phyloP scores from a whole-genome alignment of 2,329 filamentous ascomycete genomes.

The Sporothrix phasma region DNA sequence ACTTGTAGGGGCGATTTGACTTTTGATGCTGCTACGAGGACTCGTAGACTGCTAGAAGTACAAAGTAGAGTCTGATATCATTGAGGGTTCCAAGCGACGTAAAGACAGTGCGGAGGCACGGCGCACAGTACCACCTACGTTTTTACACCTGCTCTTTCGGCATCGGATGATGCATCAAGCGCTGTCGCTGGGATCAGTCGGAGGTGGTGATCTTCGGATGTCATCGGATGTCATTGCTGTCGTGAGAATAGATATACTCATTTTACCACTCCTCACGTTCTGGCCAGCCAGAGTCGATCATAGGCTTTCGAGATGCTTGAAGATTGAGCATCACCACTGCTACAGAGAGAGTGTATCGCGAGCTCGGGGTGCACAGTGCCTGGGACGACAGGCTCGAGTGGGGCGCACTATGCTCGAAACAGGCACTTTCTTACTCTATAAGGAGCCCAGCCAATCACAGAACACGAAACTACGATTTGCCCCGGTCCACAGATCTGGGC shows the following conservation, averaged over 20 bases:
- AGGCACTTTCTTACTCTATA: constrained; percentile 5
- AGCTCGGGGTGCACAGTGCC: background rate
- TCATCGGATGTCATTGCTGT: no score
- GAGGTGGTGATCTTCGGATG: no score
- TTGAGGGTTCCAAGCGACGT: background rate
- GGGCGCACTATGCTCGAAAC: constrained; percentile 13
- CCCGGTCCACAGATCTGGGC: constrained; percentile 6
- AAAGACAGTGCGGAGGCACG: background rate
- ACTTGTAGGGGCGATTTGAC: background rate
- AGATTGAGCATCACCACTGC: background rate
- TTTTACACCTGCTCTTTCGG: background rate
- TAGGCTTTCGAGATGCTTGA: background rate
- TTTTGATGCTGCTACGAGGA: background rate
- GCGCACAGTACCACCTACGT: background rate
- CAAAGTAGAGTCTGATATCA: background rate
- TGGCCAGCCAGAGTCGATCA: background rate
- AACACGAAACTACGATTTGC: constrained; percentile 13
- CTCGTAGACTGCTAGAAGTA: no score
- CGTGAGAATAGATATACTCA: no score
- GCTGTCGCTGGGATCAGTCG: background rate
- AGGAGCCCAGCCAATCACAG: constrained; percentile 15
- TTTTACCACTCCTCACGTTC: background rate
- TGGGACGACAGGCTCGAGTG: background rate
- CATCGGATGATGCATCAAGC: background rate
- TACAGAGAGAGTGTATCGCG: background rate